Percentiles rank a stretch among this genome's conserved stretches.
These are phyloP conservation scores for Podaxis pistillaris DNA, from an alignment of 768 basidiomycete species.

Conservation along the genomic window DNA sequence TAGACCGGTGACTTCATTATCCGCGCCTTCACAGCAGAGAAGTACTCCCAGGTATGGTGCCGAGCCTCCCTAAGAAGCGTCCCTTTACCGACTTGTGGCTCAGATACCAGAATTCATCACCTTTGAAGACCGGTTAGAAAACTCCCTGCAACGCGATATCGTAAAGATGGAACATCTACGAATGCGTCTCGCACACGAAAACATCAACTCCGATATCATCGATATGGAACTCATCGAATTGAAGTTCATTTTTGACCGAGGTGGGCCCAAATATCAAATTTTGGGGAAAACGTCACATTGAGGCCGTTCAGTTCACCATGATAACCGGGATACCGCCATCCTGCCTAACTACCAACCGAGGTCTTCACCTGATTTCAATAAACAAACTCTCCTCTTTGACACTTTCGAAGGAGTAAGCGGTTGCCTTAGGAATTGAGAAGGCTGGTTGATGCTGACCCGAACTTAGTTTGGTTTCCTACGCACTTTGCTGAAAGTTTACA, in stretches of 20 bases:
- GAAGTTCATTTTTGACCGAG: conserved; percentile 77
- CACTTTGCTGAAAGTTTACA: conserved; percentile 74
- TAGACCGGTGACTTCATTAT: conserved; percentile 80
- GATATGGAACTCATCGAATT: conserved; percentile 84
- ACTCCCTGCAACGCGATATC: conserved; percentile 81
- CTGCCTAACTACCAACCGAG: conserved; percentile 77
- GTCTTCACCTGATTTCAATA: conserved; percentile 47
- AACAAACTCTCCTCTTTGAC: conserved; percentile 68
- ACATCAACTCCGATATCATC: conserved; percentile 65
- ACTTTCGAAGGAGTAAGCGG: conserved; percentile 60
- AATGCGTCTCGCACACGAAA: conserved; percentile 78
- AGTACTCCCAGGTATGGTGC: conserved; percentile 69
- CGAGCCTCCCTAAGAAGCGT: not conserved
- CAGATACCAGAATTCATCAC: conserved; percentile 83
- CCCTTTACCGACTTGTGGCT: not conserved
- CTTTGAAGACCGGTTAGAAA: conserved; percentile 80
- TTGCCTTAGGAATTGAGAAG: not conserved
- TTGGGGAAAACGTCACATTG: not conserved
- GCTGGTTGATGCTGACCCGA: conserved; percentile 2
- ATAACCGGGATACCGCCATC: conserved; percentile 85
- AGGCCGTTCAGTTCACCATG: conserved; percentile 60
- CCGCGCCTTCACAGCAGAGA: conserved; percentile 75
- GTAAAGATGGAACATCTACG: conserved; percentile 83
- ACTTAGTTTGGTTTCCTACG: conserved; percentile 68
- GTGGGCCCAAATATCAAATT: conserved; percentile 36